Conservation (phyloP, 805 yeast genomes). For the Pichia thaimueangensis region DNA sequence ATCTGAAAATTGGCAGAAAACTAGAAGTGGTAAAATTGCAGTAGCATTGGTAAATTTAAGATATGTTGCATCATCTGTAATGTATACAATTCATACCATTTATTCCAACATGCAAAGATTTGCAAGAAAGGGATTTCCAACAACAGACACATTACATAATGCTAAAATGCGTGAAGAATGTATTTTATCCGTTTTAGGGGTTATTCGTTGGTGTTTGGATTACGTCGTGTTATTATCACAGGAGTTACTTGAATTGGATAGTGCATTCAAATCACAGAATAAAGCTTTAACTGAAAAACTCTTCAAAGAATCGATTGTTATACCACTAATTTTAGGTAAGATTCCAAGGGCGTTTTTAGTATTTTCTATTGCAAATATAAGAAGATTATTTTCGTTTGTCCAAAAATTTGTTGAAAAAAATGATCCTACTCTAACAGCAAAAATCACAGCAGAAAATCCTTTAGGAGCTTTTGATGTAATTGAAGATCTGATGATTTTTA, state of each 20-base stretch:
- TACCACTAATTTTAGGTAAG: slow-evolving; percentile 59
- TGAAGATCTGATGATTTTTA: slow-evolving; percentile 22
- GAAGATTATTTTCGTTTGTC: slow-evolving; percentile 51
- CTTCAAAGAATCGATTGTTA: slow-evolving; percentile 33
- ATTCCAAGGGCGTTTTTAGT: slow-evolving; percentile 63
- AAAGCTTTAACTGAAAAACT: slow-evolving; percentile 18
- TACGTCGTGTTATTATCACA: slow-evolving; percentile 66
- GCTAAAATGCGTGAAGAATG: slow-evolving; percentile 52
- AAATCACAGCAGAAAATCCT: slow-evolving; percentile 27
- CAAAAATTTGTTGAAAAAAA: slow-evolving; percentile 51
- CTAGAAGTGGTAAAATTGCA: slow-evolving; percentile 43
- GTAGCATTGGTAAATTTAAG: slow-evolving; percentile 63
- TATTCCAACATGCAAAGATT: slow-evolving; percentile 58
- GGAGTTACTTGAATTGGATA: slow-evolving; percentile 50
- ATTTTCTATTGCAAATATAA: slow-evolving; percentile 61
- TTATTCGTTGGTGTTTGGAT: slow-evolving; percentile 81
- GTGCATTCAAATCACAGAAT: slow-evolving; percentile 23
- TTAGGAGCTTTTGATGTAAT: slow-evolving; percentile 26
- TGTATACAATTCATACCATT: slow-evolving; percentile 53
- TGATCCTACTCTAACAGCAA: slow-evolving; percentile 29
- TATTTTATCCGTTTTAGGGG: slow-evolving; percentile 62
- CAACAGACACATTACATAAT: slow-evolving; percentile 38
- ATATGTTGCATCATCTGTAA: slow-evolving; percentile 62
- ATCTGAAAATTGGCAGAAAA: slow-evolving; percentile 32
- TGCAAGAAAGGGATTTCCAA: slow-evolving; percentile 46